Evolutionary conservation across 202 grass and related monocot genomes (phyloP), one percentile per base, ranked within the genome.

Genomic region (Sporobolus alterniflorus): DNA sequence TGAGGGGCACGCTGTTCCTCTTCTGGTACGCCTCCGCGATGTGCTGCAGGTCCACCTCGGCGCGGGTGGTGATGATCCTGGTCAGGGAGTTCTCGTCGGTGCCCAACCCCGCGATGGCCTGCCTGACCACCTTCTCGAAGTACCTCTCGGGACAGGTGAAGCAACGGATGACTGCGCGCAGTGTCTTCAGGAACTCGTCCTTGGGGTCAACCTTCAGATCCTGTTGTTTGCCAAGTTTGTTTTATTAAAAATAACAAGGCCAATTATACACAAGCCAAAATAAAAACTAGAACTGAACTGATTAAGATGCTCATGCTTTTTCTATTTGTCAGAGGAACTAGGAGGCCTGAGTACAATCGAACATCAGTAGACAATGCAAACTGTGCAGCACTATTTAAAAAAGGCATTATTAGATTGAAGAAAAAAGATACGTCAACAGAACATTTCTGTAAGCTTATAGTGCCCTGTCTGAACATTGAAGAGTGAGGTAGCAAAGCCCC

Each of bases 181-280:
- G 80, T 3, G 82, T 92, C 3, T 86, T 84, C 5, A 95, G 89
- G 76, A 90, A 98, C 64, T 98, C 96, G 34, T 98, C 92, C 36
- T 98, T 87, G 39, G 96, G 92, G 43, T 98, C 92, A 65, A 89
- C 81, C 91, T 98, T 98, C 57, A 98, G 82, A 79, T 97, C 91
- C 94, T 97, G 82, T 30, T n/a, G 65, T 74, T 14, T 29, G 8
- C 20, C 25, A 6, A 65, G 9, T 4, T 77, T 24, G 9, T 22
- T 21, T 48, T 49, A 48, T 79, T 32, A 76, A 47, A 11, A 56
- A n/a, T n/a, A 65, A 65, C 21, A 5, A 54, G 2, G 1, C 11
- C 11, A n/a, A 26, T 3, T 11, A 32, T n/a, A n/a, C n/a, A 1
- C 17, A 28, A 54, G 30, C 17, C 20, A 48, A 1, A 69, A 69